These are phyloP conservation scores for Fomitopsis betulina DNA, from an alignment of 1,284 basidiomycete genomes.

Conservation along the genomic window DNA sequence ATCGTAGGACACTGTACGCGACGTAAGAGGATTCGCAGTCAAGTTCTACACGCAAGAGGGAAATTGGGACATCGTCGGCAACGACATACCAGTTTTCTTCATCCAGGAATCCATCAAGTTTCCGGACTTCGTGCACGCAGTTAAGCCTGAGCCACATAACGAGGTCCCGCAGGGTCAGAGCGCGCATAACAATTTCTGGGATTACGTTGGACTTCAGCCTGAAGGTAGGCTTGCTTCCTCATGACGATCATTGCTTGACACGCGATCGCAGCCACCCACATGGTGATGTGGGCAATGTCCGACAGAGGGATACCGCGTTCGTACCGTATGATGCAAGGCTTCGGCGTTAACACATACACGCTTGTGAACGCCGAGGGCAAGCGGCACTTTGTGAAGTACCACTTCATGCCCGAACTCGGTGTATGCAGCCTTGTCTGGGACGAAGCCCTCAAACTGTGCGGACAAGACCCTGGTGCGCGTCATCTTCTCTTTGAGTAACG, in stretches of 20 bases:
- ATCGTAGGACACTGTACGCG: conserved; percentile 73
- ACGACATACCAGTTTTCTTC: conserved; percentile 80
- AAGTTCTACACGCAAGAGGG: conserved; percentile 80
- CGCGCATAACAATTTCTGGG: conserved; percentile 84
- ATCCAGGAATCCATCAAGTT: conserved; percentile 85
- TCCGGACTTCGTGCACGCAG: conserved; percentile 77
- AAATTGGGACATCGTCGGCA: conserved; percentile 85
- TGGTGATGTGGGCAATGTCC: conserved; percentile 82
- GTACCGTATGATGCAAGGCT: conserved; percentile 84
- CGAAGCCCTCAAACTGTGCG: conserved; percentile 78
- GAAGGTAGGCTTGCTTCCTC: conserved; percentile 38
- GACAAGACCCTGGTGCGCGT: conserved; percentile 64
- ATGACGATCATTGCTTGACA: neutral
- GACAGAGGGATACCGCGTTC: conserved; percentile 81
- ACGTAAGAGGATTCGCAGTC: conserved; percentile 80
- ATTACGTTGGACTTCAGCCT: conserved; percentile 64
- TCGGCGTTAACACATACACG: conserved; percentile 80
- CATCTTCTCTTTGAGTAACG: neutral
- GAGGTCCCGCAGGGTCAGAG: conserved; percentile 61
- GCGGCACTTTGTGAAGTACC: conserved; percentile 81
- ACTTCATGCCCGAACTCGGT: conserved; percentile 80
- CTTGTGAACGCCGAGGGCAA: conserved; percentile 64
- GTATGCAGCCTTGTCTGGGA: conserved; percentile 85
- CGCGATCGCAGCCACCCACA: conserved; percentile 54
- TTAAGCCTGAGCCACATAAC: conserved; percentile 77